These are phyloP conservation scores for Megacollybia marginata DNA, from an alignment of 768 basidiomycete genomes.

Conservation along the genomic window DNA sequence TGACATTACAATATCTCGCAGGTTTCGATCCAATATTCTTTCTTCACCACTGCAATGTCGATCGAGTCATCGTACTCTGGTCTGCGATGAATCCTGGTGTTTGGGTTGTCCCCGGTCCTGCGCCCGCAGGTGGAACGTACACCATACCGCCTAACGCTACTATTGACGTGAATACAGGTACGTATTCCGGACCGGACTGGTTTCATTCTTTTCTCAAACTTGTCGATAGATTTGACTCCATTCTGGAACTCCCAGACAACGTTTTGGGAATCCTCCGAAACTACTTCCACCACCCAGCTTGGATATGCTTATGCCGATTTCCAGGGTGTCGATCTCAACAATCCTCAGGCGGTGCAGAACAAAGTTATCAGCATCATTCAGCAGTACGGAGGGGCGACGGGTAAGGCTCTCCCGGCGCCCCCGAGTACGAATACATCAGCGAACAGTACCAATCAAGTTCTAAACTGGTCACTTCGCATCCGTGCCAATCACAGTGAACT, in stretches of 20 bases:
- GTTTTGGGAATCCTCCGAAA: conserved; percentile 22
- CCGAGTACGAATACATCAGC: no score
- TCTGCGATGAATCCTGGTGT: conserved; percentile 32
- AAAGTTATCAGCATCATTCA: no score
- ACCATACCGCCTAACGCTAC: conserved; percentile 16
- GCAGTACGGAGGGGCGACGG: no score
- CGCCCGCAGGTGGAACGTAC: conserved; percentile 21
- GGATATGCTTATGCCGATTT: conserved; percentile 47
- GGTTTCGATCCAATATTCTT: conserved; percentile 48
- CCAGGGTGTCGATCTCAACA: conserved; percentile 24
- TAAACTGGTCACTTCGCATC: no score
- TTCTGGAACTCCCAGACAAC: conserved; percentile 30
- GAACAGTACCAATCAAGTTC: no score
- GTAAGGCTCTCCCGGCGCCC: no score
- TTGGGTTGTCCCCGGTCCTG: conserved; percentile 24
- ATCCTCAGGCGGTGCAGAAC: no score
- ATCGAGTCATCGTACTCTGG: conserved; percentile 44
- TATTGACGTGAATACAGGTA: conserved; percentile 21
- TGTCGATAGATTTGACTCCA: conserved; percentile 36
- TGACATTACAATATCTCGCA: no score
- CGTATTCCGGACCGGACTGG: conserved; percentile 1
- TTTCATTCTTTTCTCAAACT: background rate
- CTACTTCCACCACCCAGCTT: conserved; percentile 21
- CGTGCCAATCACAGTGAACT: no score
- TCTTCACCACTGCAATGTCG: conserved; percentile 46